Base-by-base conservation (phyloP, 225 moss, liverwort and hornwort genomes). In the Physcomitrium patens region DNA sequence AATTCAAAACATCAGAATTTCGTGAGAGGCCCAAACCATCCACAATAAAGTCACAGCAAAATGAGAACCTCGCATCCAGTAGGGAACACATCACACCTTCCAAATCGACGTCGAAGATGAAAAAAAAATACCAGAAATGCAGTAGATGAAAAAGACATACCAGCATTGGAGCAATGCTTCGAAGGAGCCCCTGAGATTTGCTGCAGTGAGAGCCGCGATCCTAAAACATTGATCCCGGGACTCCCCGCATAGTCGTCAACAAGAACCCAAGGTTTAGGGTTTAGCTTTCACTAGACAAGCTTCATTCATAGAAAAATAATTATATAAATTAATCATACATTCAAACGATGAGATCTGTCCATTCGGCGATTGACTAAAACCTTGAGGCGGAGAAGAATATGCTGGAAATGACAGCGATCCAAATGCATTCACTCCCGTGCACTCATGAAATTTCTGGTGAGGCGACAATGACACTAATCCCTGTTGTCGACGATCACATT, bases 181-280 rank as follows among this genome's bases (percentile, higher is more conserved):
- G 0, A 24, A 46, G 65, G 46, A 15, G 22, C 45, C 44, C 65
- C 16, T 14, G 13, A 15, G 2, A 17, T 15, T 14, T 8, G 31
- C 31, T 37, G 31, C 31, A 37, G 31, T 31, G 37, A 8, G 31
- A 63, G 37, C 13, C 26, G 15, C 16, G 24, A 26, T 48, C 47
- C 47, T 18, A 20, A 22, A 15, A 51, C 50, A 49, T 76, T 50
- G 68, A 10, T 49, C 16, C 24, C 50, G 31, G 23, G 12, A 67
- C 60, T n/a, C 3, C 27, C 37, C 22, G 27, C 12, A 9, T 5
- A 31, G 60, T 28, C 45, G 27, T 12, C 45, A 15, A 64, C 12
- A 45, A 9, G 20, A 12, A 3, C 9, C 9, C 37, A 55, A 42
- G 74, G 62, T 79, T 79, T 79, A 69, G 63, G 69, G 74, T 47